These are phyloP conservation scores for Cucumis melo DNA, from an alignment of 306 rosid genomes.

Conservation along the genomic window DNA sequence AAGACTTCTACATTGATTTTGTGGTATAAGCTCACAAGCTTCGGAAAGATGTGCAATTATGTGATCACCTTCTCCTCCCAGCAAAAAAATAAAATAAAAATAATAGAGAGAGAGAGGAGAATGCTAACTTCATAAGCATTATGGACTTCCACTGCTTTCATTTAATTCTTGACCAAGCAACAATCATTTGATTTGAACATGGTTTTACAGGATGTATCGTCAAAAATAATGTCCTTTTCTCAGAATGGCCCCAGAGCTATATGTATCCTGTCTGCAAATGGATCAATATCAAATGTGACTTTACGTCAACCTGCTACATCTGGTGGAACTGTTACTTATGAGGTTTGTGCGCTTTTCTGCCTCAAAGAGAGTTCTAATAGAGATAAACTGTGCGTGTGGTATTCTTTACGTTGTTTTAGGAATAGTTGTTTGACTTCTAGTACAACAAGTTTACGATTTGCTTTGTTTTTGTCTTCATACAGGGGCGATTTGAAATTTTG, in stretches of 20 bases:
- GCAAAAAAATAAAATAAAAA: not conserved
- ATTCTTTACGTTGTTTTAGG: not conserved
- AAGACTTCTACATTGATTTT: not conserved
- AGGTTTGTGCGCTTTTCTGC: slow-evolving; percentile 35
- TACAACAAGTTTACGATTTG: not conserved
- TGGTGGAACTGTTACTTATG: slow-evolving; percentile 75
- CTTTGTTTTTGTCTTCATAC: slow-evolving; percentile 7
- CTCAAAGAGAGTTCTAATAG: not conserved
- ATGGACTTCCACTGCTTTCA: not conserved
- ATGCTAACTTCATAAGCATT: not conserved
- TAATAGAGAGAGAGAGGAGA: not conserved
- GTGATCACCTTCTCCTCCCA: not conserved
- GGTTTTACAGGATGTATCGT: slow-evolving; percentile 44
- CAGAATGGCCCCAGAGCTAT: slow-evolving; percentile 43
- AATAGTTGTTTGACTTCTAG: not conserved
- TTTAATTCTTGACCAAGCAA: not conserved
- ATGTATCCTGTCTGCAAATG: slow-evolving; percentile 54
- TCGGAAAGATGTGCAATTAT: not conserved
- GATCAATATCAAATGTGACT: slow-evolving; percentile 63
- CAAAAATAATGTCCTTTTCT: slow-evolving; percentile 47
- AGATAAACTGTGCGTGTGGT: not conserved
- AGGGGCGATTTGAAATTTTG: slow-evolving; percentile 72
- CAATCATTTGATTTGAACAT: not conserved
- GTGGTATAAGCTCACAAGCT: not conserved
- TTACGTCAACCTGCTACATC: slow-evolving; percentile 51